Conservation (phyloP, 164 flowering plant genomes). For the Hamamelis virginiana region DNA sequence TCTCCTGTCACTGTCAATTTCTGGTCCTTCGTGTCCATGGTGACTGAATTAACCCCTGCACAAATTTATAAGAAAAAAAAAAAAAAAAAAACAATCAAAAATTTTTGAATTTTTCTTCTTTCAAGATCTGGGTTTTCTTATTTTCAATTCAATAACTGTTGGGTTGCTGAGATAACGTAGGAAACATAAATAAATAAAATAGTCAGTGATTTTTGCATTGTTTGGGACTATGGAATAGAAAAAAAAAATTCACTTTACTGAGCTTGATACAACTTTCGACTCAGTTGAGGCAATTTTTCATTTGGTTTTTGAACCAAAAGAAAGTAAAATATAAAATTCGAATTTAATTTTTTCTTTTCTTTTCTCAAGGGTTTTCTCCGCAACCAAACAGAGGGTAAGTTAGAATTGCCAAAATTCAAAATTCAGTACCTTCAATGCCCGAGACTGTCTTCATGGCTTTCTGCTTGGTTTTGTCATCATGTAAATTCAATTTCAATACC, state of each 20-base stretch:
- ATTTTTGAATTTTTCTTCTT: neutral
- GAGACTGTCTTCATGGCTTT: slow-evolving; percentile 46
- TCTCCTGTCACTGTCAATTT: slow-evolving; percentile 44
- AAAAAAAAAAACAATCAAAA: neutral
- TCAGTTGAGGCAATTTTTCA: too few species aligned
- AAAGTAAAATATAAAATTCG: neutral
- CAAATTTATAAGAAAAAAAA: neutral
- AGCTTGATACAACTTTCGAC: neutral
- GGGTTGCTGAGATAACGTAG: neutral
- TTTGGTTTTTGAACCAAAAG: too few species aligned
- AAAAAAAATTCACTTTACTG: neutral
- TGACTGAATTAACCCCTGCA: slow-evolving; percentile 42
- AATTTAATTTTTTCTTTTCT: neutral
- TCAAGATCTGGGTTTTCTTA: slow-evolving; percentile 2
- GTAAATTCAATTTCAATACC: slow-evolving; percentile 34
- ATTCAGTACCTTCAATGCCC: slow-evolving; percentile 33
- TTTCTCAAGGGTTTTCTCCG: neutral
- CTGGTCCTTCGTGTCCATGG: slow-evolving; percentile 40
- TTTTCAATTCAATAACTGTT: neutral
- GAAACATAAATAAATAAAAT: neutral
- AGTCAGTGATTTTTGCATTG: neutral
- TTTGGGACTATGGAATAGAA: neutral
- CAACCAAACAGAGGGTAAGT: neutral
- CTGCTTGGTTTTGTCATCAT: slow-evolving; percentile 37
- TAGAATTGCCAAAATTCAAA: neutral